Base-by-base conservation (phyloP, 1,284 basidiomycete genomes). In the Pyrrhoderma lamaoense region DNA sequence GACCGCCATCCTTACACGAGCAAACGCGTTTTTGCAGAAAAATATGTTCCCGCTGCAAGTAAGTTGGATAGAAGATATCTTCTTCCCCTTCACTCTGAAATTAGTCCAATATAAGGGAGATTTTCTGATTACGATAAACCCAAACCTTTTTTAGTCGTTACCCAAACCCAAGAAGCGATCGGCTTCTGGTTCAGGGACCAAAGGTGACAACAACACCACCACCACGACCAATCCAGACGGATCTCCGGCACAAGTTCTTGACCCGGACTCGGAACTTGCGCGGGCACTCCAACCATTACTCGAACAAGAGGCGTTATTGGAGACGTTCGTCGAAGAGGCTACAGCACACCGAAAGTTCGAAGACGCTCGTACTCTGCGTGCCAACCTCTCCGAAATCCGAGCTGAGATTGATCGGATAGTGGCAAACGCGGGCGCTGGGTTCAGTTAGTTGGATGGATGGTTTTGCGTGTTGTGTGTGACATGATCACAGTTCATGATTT, bases 231-330 rank as follows among this genome's bases (percentile, higher is more conserved):
- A 59, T 5, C 57, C 56, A 4, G 58, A 61, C 22, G 51, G 48
- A 8, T 55, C 57, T 3, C 59, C 62, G 1, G 56, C 60, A 16
- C 68, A 67, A 8, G 60, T 70, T 25, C 67, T 78, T 55, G 83
- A 87, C 59, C 72, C 77, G 1, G 81, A 88, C 58, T 80, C 84
- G 0, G 76, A 83, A 46, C 69, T 87, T 18, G 89, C 89, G 1
- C 72, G 78, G 31, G 69, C 74, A 2, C 69, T 95, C 19, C 91
- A 94, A 61, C 91, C 92, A 2, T 68, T 95, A 16, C 73, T 95
- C 8, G 92, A 95, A 65, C 92, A 95, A 67, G 92, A 95, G 67
- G 85, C 87, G 2, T 72, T 93, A 45, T 71, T 95, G 31, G 91
- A 94, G 68, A 74, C 78, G 1, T 90, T 88, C 61, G 75, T 91